A percentile compares a stretch with the other conserved stretches of the same genome.
Conservation (phyloP, 1,284 basidiomycete species). For the Ceratobasidium sp. region DNA sequence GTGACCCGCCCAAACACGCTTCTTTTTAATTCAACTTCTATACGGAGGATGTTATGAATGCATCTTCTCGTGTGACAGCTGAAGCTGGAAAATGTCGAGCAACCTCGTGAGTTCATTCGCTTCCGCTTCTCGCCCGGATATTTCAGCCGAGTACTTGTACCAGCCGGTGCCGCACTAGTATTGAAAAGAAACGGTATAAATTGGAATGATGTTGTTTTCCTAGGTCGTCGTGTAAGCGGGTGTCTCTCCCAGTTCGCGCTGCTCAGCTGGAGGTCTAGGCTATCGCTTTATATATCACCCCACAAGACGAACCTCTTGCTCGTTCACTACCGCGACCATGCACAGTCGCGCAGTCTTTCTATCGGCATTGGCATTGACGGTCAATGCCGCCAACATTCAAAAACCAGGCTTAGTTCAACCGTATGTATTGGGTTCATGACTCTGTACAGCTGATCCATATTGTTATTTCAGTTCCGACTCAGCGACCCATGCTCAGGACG, state of each 20-base stretch:
- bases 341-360: conserved; percentile 21
- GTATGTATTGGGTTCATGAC: background rate
- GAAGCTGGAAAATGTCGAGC: conserved; percentile 13
- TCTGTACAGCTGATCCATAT: background rate
- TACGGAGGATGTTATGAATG: background rate
- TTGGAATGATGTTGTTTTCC: background rate
- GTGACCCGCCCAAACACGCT: background rate
- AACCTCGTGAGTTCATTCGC: conserved; percentile 22
- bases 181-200: conserved; percentile 15
- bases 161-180: background rate
- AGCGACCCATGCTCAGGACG: conserved; percentile 18
- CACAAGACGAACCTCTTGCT: background rate
- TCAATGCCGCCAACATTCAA: conserved; percentile 26
- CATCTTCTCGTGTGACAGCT: background rate
- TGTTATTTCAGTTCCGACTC: conserved; percentile 18
- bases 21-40: conserved; percentile 15
- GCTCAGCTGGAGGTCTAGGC: background rate
- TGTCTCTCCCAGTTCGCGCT: background rate
- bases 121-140: conserved; percentile 13
- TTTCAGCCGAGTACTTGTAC: background rate
- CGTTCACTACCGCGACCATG: conserved; percentile 10
- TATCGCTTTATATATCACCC: background rate
- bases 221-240: background rate
- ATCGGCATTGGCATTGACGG: conserved; percentile 1
- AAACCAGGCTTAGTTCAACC: conserved; percentile 18